Conservation (phyloP, 2,329 filamentous ascomycete species). For the Ophiostoma perfectum region DNA sequence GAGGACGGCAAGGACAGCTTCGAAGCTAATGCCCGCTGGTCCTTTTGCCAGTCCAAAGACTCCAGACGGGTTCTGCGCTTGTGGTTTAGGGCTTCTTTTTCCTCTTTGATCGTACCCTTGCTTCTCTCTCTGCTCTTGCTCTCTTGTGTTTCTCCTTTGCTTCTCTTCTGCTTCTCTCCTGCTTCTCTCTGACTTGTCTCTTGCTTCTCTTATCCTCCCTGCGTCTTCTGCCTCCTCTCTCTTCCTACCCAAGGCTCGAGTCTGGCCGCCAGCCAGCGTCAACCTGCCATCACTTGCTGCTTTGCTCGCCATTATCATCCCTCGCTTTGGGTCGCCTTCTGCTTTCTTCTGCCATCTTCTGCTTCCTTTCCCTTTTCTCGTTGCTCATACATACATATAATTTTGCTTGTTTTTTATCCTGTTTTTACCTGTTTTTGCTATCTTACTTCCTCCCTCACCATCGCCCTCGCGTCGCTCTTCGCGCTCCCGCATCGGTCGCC, state of each 20-base stretch:
- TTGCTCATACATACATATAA: not conserved
- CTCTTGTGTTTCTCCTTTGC: no score
- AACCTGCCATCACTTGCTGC: not conserved
- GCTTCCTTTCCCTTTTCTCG: not conserved
- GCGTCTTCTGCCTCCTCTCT: not conserved
- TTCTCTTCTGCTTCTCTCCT: not conserved
- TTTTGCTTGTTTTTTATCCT: not conserved
- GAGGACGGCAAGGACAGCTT: no score
- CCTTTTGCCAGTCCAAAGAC: not conserved
- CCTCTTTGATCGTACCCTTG: not conserved
- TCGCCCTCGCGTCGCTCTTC: not conserved
- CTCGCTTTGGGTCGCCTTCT: not conserved
- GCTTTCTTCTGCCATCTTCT: no score
- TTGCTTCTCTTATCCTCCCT: not conserved
- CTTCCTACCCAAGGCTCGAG: not conserved
- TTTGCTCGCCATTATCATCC: not conserved
- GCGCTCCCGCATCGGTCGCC: not conserved
- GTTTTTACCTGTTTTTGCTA: no score
- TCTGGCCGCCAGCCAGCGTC: constrained; percentile 8
- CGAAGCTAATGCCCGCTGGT: not conserved
- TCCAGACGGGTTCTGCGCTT: not conserved
- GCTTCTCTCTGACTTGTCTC: not conserved
- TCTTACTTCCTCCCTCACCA: no score
- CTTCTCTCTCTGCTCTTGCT: not conserved
- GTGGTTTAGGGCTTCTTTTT: constrained; percentile 14